These are phyloP conservation scores for Cytospora schulzeri DNA, from an alignment of 2,329 filamentous ascomycete species.

Conservation along the genomic window DNA sequence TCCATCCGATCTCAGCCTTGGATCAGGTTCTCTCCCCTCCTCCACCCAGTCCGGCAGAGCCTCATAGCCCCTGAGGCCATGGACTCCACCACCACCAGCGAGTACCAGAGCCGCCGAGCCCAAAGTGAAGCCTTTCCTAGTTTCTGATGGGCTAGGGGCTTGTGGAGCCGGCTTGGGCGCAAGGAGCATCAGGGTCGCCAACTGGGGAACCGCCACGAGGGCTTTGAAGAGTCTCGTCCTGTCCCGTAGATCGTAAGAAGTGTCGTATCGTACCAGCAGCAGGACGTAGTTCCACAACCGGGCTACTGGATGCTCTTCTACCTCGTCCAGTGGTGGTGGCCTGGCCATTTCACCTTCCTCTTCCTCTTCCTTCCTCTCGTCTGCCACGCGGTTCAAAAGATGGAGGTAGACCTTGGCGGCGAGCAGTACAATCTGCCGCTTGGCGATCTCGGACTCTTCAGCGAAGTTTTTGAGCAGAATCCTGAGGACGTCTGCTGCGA, in stretches of 20 bases:
- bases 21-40: slow-evolving; percentile 77
- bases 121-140: slow-evolving; percentile 73
- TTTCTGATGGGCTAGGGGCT: slow-evolving; percentile 85
- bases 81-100: slow-evolving; percentile 71
- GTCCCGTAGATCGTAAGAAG: slow-evolving; percentile 92
- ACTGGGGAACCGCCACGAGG: slow-evolving; percentile 78
- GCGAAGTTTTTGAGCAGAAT: slow-evolving; percentile 85
- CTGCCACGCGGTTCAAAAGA: slow-evolving; percentile 64
- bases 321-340: slow-evolving; percentile 39
- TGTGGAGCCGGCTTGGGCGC: slow-evolving; percentile 94
- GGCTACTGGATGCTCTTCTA: slow-evolving; percentile 67
- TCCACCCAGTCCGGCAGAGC: slow-evolving; percentile 82
- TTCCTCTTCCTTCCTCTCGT: slow-evolving; percentile 46
- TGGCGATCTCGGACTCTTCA: slow-evolving; percentile 81
- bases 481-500: slow-evolving; percentile 88
- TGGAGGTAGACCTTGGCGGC: slow-evolving; percentile 97
- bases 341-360: slow-evolving; percentile 35
- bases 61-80: slow-evolving; percentile 78
- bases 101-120: slow-evolving; percentile 86
- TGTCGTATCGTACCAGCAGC: slow-evolving; percentile 86
- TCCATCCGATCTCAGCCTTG: slow-evolving; percentile 65
- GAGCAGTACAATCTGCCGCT: slow-evolving; percentile 87
- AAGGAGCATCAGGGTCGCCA: slow-evolving; percentile 86
- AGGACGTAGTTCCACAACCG: slow-evolving; percentile 84
- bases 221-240: slow-evolving; percentile 86